Conservation (phyloP, 169 alveolate genomes). For the Babesia caballi region DNA sequence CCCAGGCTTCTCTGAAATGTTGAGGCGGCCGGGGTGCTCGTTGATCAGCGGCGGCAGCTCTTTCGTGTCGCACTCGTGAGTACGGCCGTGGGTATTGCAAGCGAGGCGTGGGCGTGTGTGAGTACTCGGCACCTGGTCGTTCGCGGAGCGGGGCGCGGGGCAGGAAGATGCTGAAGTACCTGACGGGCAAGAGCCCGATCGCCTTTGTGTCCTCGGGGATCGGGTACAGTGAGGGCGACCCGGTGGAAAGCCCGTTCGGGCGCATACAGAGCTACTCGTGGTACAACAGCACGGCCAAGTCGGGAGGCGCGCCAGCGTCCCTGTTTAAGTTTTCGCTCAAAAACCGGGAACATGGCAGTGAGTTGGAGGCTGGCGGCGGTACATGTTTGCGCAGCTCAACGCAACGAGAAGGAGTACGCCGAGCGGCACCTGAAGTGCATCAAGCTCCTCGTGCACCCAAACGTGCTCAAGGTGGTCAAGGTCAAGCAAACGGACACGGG, state of each 20-base stretch:
- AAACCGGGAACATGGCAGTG: conserved; percentile 20
- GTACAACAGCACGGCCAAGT: conserved; percentile 41
- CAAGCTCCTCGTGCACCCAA: conserved; percentile 68
- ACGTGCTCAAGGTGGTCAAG: conserved; percentile 66
- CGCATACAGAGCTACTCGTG: conserved; percentile 44
- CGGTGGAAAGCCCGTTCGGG: conserved; percentile 48
- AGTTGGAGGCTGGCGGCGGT: background rate
- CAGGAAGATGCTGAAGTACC: conserved; percentile 41
- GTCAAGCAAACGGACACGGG: conserved; percentile 63
- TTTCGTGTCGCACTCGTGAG: no score
- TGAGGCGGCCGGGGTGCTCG: no score
- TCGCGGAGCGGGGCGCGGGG: no score
- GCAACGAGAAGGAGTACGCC: conserved; percentile 53
- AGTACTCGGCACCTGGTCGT: no score
- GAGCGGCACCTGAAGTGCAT: conserved; percentile 58
- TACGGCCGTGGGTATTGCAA: no score
- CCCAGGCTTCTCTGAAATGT: no score
- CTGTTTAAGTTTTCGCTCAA: conserved; percentile 28
- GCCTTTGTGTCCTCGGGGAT: conserved; percentile 9
- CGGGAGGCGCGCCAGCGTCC: conserved; percentile 21
- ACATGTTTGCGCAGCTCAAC: conserved; percentile 15
- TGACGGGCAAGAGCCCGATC: conserved; percentile 29
- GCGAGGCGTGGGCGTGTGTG: no score
- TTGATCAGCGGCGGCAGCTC: no score
- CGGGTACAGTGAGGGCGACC: conserved; percentile 42